Conservation (phyloP, 1,139 yeast species). For the Hansenula anomala region DNA sequence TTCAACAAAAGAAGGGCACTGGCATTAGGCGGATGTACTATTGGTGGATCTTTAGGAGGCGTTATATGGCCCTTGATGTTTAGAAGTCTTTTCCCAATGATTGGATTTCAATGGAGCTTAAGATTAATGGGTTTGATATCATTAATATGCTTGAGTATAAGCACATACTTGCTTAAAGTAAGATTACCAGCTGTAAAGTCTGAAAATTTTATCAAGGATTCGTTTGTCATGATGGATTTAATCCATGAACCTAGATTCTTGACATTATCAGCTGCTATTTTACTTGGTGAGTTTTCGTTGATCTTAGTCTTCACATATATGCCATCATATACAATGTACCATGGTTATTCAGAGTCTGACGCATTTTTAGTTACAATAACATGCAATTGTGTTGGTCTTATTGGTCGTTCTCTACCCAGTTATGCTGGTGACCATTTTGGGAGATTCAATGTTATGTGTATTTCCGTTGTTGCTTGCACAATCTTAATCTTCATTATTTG, state of each 20-base stretch:
- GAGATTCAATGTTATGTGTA: constrained; percentile 44
- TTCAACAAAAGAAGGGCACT: constrained; percentile 49
- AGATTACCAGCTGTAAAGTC: constrained; percentile 24
- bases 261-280: constrained; percentile 37
- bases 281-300: constrained; percentile 43
- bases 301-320: constrained; percentile 48
- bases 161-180: constrained; percentile 40
- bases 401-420: constrained; percentile 50
- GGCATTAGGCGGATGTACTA: constrained; percentile 53
- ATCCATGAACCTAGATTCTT: constrained; percentile 35
- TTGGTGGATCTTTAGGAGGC: constrained; percentile 64
- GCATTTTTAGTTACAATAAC: constrained; percentile 32
- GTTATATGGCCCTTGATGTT: constrained; percentile 53
- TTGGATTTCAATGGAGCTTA: constrained; percentile 62
- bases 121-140: constrained; percentile 50
- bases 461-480: constrained; percentile 34
- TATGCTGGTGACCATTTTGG: constrained; percentile 29
- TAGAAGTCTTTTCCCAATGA: constrained; percentile 36
- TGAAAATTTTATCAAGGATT: constrained; percentile 23
- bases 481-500: constrained; percentile 30
- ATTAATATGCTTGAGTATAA: constrained; percentile 31
- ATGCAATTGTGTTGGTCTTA: constrained; percentile 32
- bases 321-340: constrained; percentile 43
- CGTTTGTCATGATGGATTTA: constrained; percentile 29
- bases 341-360: constrained; percentile 35